These are phyloP conservation scores for Bruguiera gymnorhiza DNA, from an alignment of 345 rosid species.

Conservation along the genomic window DNA sequence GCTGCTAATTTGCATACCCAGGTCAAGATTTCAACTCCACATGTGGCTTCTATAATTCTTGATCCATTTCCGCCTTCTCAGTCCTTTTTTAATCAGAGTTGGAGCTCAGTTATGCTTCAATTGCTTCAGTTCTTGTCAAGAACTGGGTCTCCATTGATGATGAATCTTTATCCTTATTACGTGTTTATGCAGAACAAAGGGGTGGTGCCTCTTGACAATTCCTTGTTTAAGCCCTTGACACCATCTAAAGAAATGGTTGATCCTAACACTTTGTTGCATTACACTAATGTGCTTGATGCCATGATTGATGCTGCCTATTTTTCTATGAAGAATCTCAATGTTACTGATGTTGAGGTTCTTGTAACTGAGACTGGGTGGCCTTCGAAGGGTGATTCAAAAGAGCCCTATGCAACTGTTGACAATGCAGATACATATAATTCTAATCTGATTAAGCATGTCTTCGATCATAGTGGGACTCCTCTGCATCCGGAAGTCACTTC, in stretches of 20 bases:
- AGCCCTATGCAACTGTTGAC: constrained; percentile 81
- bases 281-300: constrained; percentile 91
- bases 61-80: constrained; percentile 95
- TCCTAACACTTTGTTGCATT: constrained; percentile 89
- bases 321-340: constrained; percentile 84
- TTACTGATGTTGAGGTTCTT: constrained; percentile 72
- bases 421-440: constrained; percentile 89
- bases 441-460: constrained; percentile 84
- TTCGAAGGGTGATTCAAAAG: constrained; percentile 68
- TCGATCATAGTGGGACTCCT: constrained; percentile 77
- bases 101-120: constrained; percentile 60
- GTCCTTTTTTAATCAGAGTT: constrained; percentile 86
- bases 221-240: constrained; percentile 83
- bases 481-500: constrained; percentile 80
- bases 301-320: constrained; percentile 92
- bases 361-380: constrained; percentile 96
- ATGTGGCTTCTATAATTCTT: constrained; percentile 71
- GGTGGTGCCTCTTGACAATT: constrained; percentile 84
- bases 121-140: constrained; percentile 76
- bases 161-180: constrained; percentile 96
- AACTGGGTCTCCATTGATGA: constrained; percentile 85
- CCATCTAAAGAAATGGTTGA: constrained; percentile 97
- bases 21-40: constrained; percentile 92
- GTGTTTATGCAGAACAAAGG: constrained; percentile 96
- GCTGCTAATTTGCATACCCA: constrained; percentile 83